phyloP scores from a whole-genome alignment of 176 grass and related monocot species.

The Eremochloa ophiuroides region DNA sequence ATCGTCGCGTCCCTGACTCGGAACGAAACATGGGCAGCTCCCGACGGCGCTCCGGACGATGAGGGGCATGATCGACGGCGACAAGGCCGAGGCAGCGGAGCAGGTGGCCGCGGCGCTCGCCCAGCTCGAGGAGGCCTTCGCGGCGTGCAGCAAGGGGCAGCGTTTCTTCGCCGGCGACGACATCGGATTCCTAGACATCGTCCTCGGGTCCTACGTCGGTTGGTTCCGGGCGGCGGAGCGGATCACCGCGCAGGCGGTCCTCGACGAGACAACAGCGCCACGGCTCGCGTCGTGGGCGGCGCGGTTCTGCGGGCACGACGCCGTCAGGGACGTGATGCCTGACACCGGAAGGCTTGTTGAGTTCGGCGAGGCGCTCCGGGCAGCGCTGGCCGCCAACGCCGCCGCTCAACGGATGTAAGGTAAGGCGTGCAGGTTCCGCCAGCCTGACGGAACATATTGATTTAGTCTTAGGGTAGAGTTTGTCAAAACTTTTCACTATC shows the following conservation, averaged over 20 bases:
- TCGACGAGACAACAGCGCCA: constrained; percentile 12
- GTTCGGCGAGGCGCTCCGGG: constrained; percentile 15
- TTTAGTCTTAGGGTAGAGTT: not conserved
- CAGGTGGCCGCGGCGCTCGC: not conserved
- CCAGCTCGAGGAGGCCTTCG: not conserved
- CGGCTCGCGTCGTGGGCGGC: constrained; percentile 28
- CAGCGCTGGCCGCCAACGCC: not conserved
- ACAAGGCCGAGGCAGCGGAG: not conserved
- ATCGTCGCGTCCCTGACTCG: too few species aligned
- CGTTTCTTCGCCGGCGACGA: not conserved
- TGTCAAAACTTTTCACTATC: too few species aligned
- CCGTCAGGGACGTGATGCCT: constrained; percentile 17
- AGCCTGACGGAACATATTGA: not conserved
- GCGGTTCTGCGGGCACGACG: constrained; percentile 21
- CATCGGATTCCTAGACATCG: constrained; percentile 44
- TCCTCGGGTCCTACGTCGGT: constrained; percentile 25
- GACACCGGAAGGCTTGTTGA: constrained; percentile 23
- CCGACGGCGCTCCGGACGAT: not conserved
- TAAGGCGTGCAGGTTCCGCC: not conserved
- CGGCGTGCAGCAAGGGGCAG: not conserved
- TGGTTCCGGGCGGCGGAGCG: constrained; percentile 39
- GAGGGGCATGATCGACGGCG: not conserved
- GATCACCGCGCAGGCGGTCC: constrained; percentile 15
- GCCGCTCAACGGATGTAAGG: not conserved
- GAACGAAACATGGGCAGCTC: not conserved